These are phyloP conservation scores for Pythium myriotylum DNA, from an alignment of 352 stramenopile genomes.

Conservation along the genomic window DNA sequence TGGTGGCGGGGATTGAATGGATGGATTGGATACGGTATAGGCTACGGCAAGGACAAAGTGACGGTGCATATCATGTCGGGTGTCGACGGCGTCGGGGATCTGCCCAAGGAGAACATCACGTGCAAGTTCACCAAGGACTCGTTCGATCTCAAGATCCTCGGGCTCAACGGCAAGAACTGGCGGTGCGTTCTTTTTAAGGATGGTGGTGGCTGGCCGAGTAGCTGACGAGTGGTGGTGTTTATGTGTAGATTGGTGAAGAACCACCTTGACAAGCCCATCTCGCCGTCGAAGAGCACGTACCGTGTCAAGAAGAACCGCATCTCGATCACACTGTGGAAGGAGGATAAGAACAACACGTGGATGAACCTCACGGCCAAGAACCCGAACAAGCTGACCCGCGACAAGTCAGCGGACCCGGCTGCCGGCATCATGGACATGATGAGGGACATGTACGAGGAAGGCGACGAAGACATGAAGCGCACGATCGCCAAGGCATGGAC, in stretches of 20 bases:
- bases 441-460: conserved; percentile 92
- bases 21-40: conserved; percentile 24
- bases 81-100: conserved; percentile 70
- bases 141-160: conserved; percentile 87
- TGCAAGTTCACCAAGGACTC: conserved; percentile 81
- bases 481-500: conserved; percentile 89
- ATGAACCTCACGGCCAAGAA: conserved; percentile 88
- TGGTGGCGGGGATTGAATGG: not conserved
- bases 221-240: not conserved
- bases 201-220: no score
- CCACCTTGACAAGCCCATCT: conserved; percentile 84
- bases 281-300: conserved; percentile 71
- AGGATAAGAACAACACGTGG: conserved; percentile 77
- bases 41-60: conserved; percentile 87
- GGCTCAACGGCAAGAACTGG: conserved; percentile 75
- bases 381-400: conserved; percentile 49
- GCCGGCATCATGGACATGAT: conserved; percentile 92
- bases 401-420: conserved; percentile 59
- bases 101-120: conserved; percentile 72
- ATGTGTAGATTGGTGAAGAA: conserved; percentile 62
- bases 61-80: conserved; percentile 83
- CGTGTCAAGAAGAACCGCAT: conserved; percentile 88
- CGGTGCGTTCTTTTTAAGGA: conserved; percentile 28
- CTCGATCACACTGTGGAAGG: conserved; percentile 76
- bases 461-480: conserved; percentile 89